Base-by-base conservation (phyloP, 2,329 filamentous ascomycete species). In the Aureobasidium sp. region DNA sequence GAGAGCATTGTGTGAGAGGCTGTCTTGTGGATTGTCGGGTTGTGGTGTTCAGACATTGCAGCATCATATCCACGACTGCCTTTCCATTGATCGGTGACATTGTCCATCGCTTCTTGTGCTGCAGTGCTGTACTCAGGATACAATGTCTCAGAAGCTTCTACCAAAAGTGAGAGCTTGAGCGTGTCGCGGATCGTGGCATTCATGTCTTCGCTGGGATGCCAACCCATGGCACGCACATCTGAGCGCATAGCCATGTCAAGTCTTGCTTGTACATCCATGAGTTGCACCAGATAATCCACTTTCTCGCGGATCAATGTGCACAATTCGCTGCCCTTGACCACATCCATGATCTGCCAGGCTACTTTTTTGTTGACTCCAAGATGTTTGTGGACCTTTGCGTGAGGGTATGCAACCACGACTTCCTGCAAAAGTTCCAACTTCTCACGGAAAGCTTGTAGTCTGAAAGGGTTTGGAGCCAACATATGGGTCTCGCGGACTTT, bases 221-320 rank as follows among this genome's bases (percentile, higher is more conserved):
- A 84, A n/a, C 80, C 82, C 71, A 84, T 79, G 16, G 78, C 76
- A 43, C 77, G 77, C 65, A 84, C 82, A 60, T 84, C 82, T 67
- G 79, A 78, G 42, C 77, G 74, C 71, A 81, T 79, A 16, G 77
- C 81, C 16, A 79, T 71, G 68, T 84, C 80, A 1, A 84, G 78
- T 47, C 78, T 74, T 55, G 82, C 78, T 68, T 81, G 79, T 29
- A 81, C 78, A 47, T 75, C 79, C 69, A 82, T 72, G 40, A 83
- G 70, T 15, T 76, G 71, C 47, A 84, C 79, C 51, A 84, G 72
- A n/a, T 73, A 75, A 64, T 84, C 81, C 7, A 84, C 78, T 66
- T 82, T 79, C 47, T 76, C 75, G 60, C 78, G 76, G 16, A 81
- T 80, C 33, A 78, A 74, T 27, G 70, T 71, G 55, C 84, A 77